These are phyloP conservation scores for Dovyalis caffra DNA, from an alignment of 345 rosid genomes.

Conservation along the genomic window DNA sequence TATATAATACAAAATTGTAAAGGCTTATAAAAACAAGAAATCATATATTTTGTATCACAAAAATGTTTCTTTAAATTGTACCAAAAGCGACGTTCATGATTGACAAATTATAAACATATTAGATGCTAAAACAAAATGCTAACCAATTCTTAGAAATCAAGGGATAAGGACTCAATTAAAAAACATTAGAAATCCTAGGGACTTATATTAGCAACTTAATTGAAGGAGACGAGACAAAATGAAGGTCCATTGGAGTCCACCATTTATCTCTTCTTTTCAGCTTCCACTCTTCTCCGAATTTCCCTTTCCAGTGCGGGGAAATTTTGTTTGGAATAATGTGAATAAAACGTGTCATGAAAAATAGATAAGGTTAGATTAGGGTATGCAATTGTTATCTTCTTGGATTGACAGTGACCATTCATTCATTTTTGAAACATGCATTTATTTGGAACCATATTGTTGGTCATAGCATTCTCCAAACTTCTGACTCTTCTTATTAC, in stretches of 20 bases:
- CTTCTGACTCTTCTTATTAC: background rate
- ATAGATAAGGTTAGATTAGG: background rate
- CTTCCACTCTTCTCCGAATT: too few species aligned
- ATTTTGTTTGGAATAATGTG: background rate
- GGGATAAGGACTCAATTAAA: background rate
- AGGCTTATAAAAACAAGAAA: too few species aligned
- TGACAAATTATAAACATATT: too few species aligned
- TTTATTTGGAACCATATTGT: background rate
- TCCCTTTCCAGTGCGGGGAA: background rate
- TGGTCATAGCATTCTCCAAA: background rate
- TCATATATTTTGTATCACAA: too few species aligned
- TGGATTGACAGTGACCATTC: background rate
- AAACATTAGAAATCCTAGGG: background rate
- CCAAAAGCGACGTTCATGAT: too few species aligned
- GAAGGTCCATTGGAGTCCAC: background rate
- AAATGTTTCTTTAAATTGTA: background rate
- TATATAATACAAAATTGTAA: too few species aligned
- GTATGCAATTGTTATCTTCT: background rate
- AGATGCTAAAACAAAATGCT: too few species aligned
- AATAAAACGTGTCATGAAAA: background rate
- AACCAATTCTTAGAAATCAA: background rate
- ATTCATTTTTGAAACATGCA: background rate
- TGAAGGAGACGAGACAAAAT: too few species aligned
- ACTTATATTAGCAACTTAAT: too few species aligned
- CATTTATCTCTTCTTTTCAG: background rate